phyloP scores from a whole-genome alignment of 2,329 filamentous ascomycete genomes.

The Fusarium brachygibbosum region DNA sequence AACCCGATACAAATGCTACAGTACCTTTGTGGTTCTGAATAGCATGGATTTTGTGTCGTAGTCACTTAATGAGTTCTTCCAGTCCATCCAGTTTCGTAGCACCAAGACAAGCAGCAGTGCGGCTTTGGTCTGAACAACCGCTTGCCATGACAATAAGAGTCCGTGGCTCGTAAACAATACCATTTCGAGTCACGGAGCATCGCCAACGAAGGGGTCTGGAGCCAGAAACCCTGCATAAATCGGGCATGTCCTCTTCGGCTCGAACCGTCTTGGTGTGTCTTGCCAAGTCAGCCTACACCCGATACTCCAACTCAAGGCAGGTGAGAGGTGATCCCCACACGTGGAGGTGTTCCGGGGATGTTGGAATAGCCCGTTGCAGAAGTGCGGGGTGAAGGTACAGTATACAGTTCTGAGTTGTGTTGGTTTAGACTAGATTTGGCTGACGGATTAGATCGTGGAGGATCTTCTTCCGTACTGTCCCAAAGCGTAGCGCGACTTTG shows the following conservation, averaged over 20 bases:
- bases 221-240: constrained; percentile 19
- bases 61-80: background rate
- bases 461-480: constrained; percentile 44
- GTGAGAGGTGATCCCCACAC: constrained; percentile 29
- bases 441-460: constrained; percentile 44
- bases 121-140: background rate
- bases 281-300: constrained; percentile 34
- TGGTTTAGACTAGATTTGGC: constrained; percentile 2
- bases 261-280: constrained; percentile 40
- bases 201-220: constrained; percentile 1
- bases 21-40: background rate
- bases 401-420: constrained; percentile 1
- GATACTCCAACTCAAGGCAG: constrained; percentile 6
- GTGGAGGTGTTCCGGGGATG: constrained; percentile 24
- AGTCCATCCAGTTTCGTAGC: background rate
- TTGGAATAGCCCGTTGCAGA: constrained; percentile 23
- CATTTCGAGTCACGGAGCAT: constrained; percentile 26
- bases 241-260: constrained; percentile 34
- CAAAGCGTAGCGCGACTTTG: constrained; percentile 35
- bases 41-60: background rate
- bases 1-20: background rate
- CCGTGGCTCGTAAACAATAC: constrained; percentile 4
- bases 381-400: constrained; percentile 37
- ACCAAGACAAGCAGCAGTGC: background rate
- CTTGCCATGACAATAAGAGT: background rate